phyloP scores from a whole-genome alignment of 2,329 filamentous ascomycete species.

The Leptographium wingfieldii region DNA sequence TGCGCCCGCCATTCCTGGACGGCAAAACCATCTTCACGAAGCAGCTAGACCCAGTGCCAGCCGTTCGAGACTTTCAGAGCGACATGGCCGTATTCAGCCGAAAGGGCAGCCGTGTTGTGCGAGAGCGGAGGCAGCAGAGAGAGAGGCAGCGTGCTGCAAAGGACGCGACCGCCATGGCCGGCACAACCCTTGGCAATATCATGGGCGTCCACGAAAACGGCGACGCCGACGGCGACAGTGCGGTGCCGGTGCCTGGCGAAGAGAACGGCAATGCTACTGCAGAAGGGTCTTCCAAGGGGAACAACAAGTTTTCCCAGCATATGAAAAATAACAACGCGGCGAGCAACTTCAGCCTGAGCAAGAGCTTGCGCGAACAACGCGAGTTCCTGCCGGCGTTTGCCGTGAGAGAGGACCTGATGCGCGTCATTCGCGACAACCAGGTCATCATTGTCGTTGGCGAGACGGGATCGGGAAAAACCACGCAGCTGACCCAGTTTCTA shows the following conservation, averaged over 20 bases:
- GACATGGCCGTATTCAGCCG: slow-evolving; percentile 98
- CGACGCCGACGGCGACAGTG: slow-evolving; percentile 82
- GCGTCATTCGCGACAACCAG: slow-evolving; percentile 92
- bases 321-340: slow-evolving; percentile 78
- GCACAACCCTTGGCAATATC: slow-evolving; percentile 83
- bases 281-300: slow-evolving; percentile 20
- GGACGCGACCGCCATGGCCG: slow-evolving; percentile 84
- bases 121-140: slow-evolving; percentile 79
- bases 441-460: slow-evolving; percentile 95
- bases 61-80: slow-evolving; percentile 85
- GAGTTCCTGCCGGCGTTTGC: slow-evolving; percentile 93
- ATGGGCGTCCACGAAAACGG: slow-evolving; percentile 95
- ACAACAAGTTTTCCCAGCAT: slow-evolving; percentile 76
- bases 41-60: slow-evolving; percentile 87
- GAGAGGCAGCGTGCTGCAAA: slow-evolving; percentile 91
- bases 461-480: slow-evolving; percentile 95
- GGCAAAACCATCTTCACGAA: slow-evolving; percentile 95
- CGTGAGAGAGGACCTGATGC: slow-evolving; percentile 80
- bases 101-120: slow-evolving; percentile 87
- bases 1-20: slow-evolving; percentile 89
- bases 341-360: slow-evolving; percentile 86
- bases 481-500: slow-evolving; percentile 90
- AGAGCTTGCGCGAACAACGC: slow-evolving; percentile 78
- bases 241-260: slow-evolving; percentile 61
- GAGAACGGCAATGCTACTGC: slow-evolving; percentile 34